Evolutionary conservation across 768 basidiomycete genomes (phyloP), one percentile per base, ranked within the genome.

Genomic region (Plicaturopsis crispa): DNA sequence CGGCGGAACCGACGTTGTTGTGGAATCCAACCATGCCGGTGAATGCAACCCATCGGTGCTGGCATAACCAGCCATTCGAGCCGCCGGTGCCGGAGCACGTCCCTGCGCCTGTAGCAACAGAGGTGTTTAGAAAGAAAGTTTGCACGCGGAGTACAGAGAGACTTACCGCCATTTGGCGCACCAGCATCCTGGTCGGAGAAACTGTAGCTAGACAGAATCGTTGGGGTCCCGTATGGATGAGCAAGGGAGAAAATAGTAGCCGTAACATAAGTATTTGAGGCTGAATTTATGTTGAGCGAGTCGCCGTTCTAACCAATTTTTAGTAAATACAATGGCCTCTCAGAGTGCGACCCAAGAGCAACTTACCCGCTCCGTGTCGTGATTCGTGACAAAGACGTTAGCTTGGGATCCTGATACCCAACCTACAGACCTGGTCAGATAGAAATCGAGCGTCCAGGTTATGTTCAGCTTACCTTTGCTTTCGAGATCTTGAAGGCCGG

Each of bases 311-410:
- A n/a, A 8, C 14, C 26, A 14, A 28, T n/a, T n/a, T n/a, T 68
- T 33, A 1, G 33, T 5, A 10, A 3, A 3, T 6, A 35, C 31
- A 3, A 16, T 7, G 14, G 16, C 13, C 11, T 4, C 17, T 24
- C 12, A 8, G 16, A 26, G 24, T 13, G 19, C n/a, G 6, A 7
- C 5, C 5, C 31, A 19, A 10, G n/a, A 5, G 24, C 22, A 17
- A 46, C 62, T 36, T 39, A 63, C 65, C 26, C 81, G 59, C 52
- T 83, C 82, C 1, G 80, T 83, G 45, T 84, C 82, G 40, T 83
- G 81, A 47, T 84, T 80, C 0, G 73, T 61, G 4, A 83, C 78
- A 42, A 83, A 83, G 5, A 76, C 70, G 45, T 83, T 84, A 0
- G 80, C 80, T 12, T 49, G 46, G 0, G 52, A 58, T 2, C 78